Evolutionary conservation across 2,329 filamentous ascomycete species (phyloP).

Genomic region (Alternaria viburni): DNA sequence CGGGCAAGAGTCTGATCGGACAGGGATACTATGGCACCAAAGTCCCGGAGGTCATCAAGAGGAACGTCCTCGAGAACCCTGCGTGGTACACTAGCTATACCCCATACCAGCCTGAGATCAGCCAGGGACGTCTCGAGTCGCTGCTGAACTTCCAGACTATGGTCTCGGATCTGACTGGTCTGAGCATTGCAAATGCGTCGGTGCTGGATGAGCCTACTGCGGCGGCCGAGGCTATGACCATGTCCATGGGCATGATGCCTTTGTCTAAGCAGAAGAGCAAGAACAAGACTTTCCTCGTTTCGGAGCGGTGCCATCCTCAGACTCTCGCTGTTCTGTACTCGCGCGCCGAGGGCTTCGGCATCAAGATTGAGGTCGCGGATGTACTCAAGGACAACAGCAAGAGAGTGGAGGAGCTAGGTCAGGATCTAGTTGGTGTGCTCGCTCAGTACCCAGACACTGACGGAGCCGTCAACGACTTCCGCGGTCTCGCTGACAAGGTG

Average conservation of each 20-base stretch:
- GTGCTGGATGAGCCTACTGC: conserved; percentile 91
- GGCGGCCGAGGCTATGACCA: conserved; percentile 93
- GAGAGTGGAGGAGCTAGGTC: conserved; percentile 74
- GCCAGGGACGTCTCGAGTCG: conserved; percentile 90
- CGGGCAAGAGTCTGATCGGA: conserved; percentile 76
- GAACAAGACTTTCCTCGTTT: conserved; percentile 84
- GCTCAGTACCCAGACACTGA: conserved; percentile 95
- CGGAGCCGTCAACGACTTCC: conserved; percentile 79
- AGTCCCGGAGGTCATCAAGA: conserved; percentile 87
- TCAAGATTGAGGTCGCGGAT: conserved; percentile 76
- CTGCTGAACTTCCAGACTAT: conserved; percentile 95
- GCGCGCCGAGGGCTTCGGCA: conserved; percentile 88
- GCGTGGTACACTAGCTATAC: conserved; percentile 99
- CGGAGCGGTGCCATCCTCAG: conserved; percentile 80
- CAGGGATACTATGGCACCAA: conserved; percentile 88
- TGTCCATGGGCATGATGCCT: conserved; percentile 80
- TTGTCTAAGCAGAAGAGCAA: conserved; percentile 72
- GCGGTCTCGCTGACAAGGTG: conserved; percentile 73
- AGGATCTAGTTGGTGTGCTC: conserved; percentile 85
- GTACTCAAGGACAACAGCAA: conserved; percentile 69
- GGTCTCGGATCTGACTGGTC: conserved; percentile 83
- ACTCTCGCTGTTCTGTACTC: conserved; percentile 84
- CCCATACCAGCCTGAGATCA: conserved; percentile 96
- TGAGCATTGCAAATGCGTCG: conserved; percentile 89
- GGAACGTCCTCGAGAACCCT: conserved; percentile 90